A percentile compares a stretch with the other conserved stretches of the same genome.
These are phyloP conservation scores for Camellia granthamiana DNA, from an alignment of 148 eudicot species.

Conservation along the genomic window DNA sequence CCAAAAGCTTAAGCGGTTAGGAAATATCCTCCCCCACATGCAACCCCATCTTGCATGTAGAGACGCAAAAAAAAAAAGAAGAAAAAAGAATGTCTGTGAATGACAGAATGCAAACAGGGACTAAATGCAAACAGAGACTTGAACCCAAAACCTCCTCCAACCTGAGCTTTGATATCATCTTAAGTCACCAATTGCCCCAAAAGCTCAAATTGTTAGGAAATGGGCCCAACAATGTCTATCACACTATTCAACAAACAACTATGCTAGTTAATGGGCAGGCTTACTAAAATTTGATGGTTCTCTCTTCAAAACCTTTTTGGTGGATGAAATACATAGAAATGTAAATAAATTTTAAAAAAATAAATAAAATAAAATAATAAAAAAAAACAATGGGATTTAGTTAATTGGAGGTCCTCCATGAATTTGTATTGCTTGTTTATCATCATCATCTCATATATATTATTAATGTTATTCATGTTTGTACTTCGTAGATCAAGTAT, in stretches of 20 bases:
- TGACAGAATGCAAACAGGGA: no score
- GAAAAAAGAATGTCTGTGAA: no score
- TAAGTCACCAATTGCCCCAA: no score
- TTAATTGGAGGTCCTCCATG: neutral
- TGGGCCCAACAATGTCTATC: no score
- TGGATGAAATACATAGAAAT: neutral
- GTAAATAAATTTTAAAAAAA: neutral
- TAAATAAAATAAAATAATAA: no score
- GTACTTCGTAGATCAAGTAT: neutral
- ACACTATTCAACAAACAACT: neutral
- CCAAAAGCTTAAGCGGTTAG: no score
- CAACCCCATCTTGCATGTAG: no score
- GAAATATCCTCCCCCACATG: no score
- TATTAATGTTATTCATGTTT: constrained; percentile 2
- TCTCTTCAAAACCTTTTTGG: neutral
- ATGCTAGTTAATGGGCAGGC: neutral
- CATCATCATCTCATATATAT: neutral
- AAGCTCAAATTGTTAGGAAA: neutral
- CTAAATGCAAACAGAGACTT: no score
- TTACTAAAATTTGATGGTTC: neutral
- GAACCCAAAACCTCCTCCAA: no score
- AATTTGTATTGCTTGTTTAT: neutral
- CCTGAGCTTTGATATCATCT: no score
- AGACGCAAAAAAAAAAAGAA: no score
- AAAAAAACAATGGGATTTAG: neutral